phyloP scores from a whole-genome alignment of 768 basidiomycete species.

The Agaricus subrufescens region DNA sequence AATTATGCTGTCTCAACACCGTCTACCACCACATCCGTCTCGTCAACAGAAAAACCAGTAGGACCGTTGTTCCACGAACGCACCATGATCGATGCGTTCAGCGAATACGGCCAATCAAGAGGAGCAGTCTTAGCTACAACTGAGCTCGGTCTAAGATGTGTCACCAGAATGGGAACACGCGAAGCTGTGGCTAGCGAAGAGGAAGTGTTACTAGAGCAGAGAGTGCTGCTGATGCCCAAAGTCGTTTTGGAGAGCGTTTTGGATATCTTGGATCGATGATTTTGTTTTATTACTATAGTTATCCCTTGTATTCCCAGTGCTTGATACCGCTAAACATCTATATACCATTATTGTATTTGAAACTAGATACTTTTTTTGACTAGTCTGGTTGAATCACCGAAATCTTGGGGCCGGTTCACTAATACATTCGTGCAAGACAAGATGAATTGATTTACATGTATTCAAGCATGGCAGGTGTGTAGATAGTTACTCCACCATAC shows the following conservation, averaged over 20 bases:
- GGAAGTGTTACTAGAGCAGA: constrained; percentile 47
- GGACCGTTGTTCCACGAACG: constrained; percentile 21
- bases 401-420: too few relatives aligned
- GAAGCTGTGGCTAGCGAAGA: constrained; percentile 19
- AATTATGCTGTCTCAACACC: constrained; percentile 19
- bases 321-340: too few relatives aligned
- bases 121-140: constrained; percentile 63
- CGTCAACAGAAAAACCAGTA: constrained; percentile 13
- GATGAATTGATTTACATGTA: not conserved
- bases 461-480: not conserved
- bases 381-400: not conserved
- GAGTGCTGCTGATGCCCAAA: constrained; percentile 65
- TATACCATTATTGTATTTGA: too few relatives aligned
- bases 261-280: constrained; percentile 27
- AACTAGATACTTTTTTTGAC: not conserved
- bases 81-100: constrained; percentile 61
- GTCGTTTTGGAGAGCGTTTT: constrained; percentile 71
- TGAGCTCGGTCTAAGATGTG: constrained; percentile 66
- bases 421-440: too few relatives aligned
- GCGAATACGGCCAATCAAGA: constrained; percentile 45
- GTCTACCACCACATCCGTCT: constrained; percentile 24
- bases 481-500: not conserved
- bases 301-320: too few relatives aligned
- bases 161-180: constrained; percentile 28
- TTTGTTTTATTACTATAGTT: not conserved